Evolutionary conservation across 495 filamentous ascomycete species (phyloP), one percentile per base, ranked within the genome.

Genomic region (Penicillium maclennaniae): DNA sequence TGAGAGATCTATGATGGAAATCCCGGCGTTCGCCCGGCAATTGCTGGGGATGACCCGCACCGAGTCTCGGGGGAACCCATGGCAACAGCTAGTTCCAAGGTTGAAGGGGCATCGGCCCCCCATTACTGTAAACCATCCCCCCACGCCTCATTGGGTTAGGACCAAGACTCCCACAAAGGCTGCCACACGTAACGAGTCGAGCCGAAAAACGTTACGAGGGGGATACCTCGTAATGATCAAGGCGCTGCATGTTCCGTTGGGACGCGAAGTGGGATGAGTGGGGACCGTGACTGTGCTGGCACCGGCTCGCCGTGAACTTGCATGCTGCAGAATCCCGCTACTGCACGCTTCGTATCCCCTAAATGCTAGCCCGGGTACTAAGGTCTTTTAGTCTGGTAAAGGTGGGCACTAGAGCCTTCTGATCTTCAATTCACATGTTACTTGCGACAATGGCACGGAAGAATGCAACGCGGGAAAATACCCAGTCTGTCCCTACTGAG

Each of bases 241-340:
- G 26, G 34, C 25, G 48, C 27, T 43, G 48, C 25, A 43, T 45
- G 26, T 50, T 54, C 45, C 51, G 56, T 47, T 58, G 56, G 47
- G 56, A 31, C 43, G 23, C 51, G 27, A 58, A 54, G 56, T 58
- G 56, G 56, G 56, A 58, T 58, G 50, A 28, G 56, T 58, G 55
- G 50, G 47, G 50, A 36, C 21, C 36, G 10, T 37, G 16, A 16
- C 6, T 40, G 38, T n/a, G 38, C 19, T 19, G 38, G 38, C 38
- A 40, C 16, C 38, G 38, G 31, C 31, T 34, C 31, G 31, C 31
- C 10, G 14, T 34, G 31, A 34, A 34, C 31, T 12, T 17, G 9
- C 38, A 16, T 28, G 9, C 14, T 31, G 23, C 12, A 10, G 37
- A 15, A 25, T 28, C 2, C 0, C 12, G 7, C 26, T 47, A 47